Evolutionary conservation across 139 green algal species (phyloP).

Genomic region (Trebouxia sp.): DNA sequence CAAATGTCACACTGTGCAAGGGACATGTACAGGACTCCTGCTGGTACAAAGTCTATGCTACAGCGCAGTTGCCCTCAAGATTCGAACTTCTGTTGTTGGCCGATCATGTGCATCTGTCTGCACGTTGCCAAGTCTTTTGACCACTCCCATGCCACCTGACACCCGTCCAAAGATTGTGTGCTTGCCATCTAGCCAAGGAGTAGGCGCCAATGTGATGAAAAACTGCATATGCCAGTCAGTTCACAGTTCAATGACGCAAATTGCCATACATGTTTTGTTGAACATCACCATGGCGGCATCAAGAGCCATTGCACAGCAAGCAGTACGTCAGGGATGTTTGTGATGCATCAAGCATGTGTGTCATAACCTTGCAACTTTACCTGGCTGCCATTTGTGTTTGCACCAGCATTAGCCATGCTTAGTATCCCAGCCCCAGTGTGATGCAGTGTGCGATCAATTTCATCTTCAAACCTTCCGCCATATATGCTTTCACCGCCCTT

Average conservation of each 20-base stretch:
- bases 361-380: background rate
- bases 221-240: conserved; percentile 68
- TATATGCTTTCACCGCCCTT: conserved; percentile 83
- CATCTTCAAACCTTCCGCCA: conserved; percentile 47
- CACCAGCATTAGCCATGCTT: conserved; percentile 79
- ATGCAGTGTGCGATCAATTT: conserved; percentile 51
- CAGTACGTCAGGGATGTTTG: background rate
- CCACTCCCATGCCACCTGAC: conserved; percentile 79
- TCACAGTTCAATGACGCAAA: no score
- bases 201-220: conserved; percentile 84
- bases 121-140: conserved; percentile 62
- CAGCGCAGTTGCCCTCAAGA: conserved; percentile 54
- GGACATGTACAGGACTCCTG: no score
- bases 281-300: no score
- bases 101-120: conserved; percentile 64
- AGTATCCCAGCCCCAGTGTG: conserved; percentile 63
- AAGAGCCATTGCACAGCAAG: no score
- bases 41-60: conserved; percentile 17
- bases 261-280: background rate
- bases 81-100: conserved; percentile 66
- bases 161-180: conserved; percentile 98
- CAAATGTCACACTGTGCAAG: no score
- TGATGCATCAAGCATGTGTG: background rate
- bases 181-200: conserved; percentile 90
- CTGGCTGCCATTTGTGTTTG: conserved; percentile 73